Percentiles rank a stretch among this genome's conserved stretches.
phyloP scores from a whole-genome alignment of 2,329 filamentous ascomycete species.

The Helicocarpus griseus region DNA sequence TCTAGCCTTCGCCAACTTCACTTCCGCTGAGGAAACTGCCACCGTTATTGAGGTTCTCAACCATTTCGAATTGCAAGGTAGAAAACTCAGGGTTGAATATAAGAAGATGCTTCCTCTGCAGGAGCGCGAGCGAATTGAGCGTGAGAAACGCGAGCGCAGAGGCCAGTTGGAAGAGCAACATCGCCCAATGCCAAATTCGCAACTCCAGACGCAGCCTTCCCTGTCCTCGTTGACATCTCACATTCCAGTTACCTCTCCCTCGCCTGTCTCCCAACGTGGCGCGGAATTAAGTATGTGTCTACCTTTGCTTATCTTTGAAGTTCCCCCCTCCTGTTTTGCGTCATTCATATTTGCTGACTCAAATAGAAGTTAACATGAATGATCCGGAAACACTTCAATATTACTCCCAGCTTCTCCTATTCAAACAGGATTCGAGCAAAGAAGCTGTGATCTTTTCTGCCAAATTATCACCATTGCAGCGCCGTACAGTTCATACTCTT shows the following conservation, averaged over 20 bases:
- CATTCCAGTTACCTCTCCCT: conserved; percentile 55
- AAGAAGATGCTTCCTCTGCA: conserved; percentile 98
- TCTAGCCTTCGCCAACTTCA: conserved; percentile 96
- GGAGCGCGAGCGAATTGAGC: conserved; percentile 89
- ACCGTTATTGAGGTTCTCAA: conserved; percentile 91
- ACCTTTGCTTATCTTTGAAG: conserved; percentile 9
- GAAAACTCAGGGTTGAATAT: conserved; percentile 93
- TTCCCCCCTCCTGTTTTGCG: not conserved
- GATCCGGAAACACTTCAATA: conserved; percentile 78
- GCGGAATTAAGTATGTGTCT: conserved; percentile 27
- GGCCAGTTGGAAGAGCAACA: conserved; percentile 97
- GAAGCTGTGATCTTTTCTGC: conserved; percentile 79
- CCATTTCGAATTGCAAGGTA: conserved; percentile 86
- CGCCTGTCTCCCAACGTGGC: conserved; percentile 51
- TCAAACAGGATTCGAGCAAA: conserved; percentile 67
- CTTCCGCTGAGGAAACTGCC: conserved; percentile 85
- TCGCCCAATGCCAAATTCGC: conserved; percentile 54
- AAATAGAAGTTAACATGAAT: conserved; percentile 74
- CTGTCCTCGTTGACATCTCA: conserved; percentile 66
- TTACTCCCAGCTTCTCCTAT: conserved; percentile 82
- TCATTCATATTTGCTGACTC: conserved; percentile 7
- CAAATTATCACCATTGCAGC: conserved; percentile 69
- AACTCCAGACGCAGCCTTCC: conserved; percentile 75
- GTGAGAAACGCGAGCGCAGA: conserved; percentile 90
- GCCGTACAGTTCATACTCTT: conserved; percentile 83